phyloP scores from a whole-genome alignment of 176 grass and related monocot genomes.

The maize (Zea mays) region DNA sequence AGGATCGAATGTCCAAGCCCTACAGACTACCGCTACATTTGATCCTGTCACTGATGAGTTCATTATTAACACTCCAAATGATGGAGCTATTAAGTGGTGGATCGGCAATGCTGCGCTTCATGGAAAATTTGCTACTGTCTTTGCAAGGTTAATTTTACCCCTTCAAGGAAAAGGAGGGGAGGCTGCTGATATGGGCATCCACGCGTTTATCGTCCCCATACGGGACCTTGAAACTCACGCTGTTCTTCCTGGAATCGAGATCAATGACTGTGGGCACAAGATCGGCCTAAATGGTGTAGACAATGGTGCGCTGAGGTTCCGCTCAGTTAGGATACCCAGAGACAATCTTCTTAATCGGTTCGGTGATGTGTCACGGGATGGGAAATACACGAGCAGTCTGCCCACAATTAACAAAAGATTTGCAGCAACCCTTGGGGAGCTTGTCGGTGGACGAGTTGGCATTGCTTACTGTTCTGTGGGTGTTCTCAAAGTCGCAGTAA shows the following conservation, averaged over 20 bases:
- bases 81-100: slow-evolving; percentile 99
- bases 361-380: slow-evolving; percentile 84
- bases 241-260: slow-evolving; percentile 90
- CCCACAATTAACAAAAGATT: slow-evolving; percentile 89
- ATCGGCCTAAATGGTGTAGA: slow-evolving; percentile 97
- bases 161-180: slow-evolving; percentile 77
- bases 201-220: slow-evolving; percentile 88
- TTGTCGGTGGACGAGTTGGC: slow-evolving; percentile 84
- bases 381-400: slow-evolving; percentile 93
- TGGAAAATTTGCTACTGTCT: slow-evolving; percentile 92
- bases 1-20: slow-evolving; percentile 96
- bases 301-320: slow-evolving; percentile 87
- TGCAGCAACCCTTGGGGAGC: slow-evolving; percentile 91
- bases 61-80: slow-evolving; percentile 88
- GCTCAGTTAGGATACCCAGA: slow-evolving; percentile 76
- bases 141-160: slow-evolving; percentile 87
- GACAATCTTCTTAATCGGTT: slow-evolving; percentile 98
- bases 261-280: slow-evolving; percentile 97
- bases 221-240: slow-evolving; percentile 73
- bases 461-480: slow-evolving; percentile 83
- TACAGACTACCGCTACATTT: slow-evolving; percentile 98
- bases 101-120: slow-evolving; percentile 94
- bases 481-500: slow-evolving; percentile 85
- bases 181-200: slow-evolving; percentile 91
- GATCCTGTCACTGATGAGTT: slow-evolving; percentile 94